These are phyloP conservation scores for Picochlorum sp. DNA, from an alignment of 139 green algal species.

Conservation along the genomic window DNA sequence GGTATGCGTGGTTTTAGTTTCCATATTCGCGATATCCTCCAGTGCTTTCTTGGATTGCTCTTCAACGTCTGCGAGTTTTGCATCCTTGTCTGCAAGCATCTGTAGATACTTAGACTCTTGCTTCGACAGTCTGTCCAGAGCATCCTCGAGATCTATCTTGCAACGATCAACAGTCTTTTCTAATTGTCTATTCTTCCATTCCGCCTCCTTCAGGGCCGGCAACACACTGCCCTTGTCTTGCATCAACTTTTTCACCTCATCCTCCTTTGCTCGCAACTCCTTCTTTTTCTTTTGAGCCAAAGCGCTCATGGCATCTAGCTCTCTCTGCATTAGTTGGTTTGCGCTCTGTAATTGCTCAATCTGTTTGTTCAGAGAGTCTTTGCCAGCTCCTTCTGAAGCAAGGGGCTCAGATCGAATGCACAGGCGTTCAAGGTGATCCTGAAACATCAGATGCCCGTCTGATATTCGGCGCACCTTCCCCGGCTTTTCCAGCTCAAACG, in stretches of 20 bases:
- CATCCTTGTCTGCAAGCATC: background rate
- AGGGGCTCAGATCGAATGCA: background rate
- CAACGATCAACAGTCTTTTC: constrained; percentile 35
- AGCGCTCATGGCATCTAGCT: constrained; percentile 50
- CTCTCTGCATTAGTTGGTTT: constrained; percentile 48
- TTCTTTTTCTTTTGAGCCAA: constrained; percentile 28
- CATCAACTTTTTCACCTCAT: constrained; percentile 30
- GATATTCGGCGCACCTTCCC: no score
- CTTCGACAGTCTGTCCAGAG: background rate
- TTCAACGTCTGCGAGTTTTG: background rate
- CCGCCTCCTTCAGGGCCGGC: constrained; percentile 36
- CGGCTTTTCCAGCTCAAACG: no score
- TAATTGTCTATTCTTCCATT: constrained; percentile 32
- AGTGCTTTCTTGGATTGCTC: background rate
- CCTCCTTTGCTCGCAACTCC: constrained; percentile 40
- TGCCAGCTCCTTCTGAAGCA: constrained; percentile 7
- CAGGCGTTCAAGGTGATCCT: background rate
- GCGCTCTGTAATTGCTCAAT: constrained; percentile 39
- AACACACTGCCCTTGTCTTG: constrained; percentile 36
- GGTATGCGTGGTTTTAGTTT: background rate
- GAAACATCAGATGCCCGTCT: no score
- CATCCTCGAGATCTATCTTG: background rate
- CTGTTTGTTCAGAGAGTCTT: constrained; percentile 20
- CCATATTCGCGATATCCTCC: background rate
- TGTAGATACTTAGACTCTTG: background rate